Evolutionary conservation across 768 basidiomycete species (phyloP).

Genomic region (Boletus insuetus): DNA sequence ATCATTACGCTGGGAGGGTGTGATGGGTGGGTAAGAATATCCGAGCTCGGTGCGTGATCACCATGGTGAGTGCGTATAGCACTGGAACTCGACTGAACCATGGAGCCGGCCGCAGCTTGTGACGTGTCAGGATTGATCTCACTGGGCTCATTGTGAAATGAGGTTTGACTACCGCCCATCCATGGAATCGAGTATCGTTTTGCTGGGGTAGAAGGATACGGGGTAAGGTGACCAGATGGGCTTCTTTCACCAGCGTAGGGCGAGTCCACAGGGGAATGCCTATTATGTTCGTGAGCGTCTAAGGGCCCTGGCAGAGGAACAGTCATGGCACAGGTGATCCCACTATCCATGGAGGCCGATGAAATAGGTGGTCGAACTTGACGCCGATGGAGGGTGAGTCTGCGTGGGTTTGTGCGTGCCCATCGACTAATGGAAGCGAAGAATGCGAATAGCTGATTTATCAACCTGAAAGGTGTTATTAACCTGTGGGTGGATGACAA

Average conservation of each 20-base stretch:
- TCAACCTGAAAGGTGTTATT: neutral
- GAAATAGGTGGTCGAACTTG: neutral
- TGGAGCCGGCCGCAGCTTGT: neutral
- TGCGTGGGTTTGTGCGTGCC: neutral
- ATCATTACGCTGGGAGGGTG: neutral
- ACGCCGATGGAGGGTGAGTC: neutral
- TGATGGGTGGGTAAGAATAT: neutral
- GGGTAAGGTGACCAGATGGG: slow-evolving; percentile 20
- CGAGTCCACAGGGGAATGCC: slow-evolving; percentile 12
- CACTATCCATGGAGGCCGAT: neutral
- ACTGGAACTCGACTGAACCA: neutral
- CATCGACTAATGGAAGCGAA: slow-evolving; percentile 3
- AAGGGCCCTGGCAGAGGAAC: slow-evolving; percentile 4
- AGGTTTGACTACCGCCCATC: slow-evolving; percentile 11
- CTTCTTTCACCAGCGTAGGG: slow-evolving; percentile 13
- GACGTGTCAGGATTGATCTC: neutral
- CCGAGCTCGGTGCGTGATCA: neutral
- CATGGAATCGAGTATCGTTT: slow-evolving; percentile 11
- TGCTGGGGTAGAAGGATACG: slow-evolving; percentile 8
- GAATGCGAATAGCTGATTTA: neutral
- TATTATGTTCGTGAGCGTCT: neutral
- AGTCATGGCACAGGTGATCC: slow-evolving; percentile 17
- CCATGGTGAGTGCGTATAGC: neutral
- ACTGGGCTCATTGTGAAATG: slow-evolving; percentile 18
- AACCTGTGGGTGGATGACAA: neutral